Conservation (phyloP, 768 basidiomycete species). For the Boletus tylopilopsis region DNA sequence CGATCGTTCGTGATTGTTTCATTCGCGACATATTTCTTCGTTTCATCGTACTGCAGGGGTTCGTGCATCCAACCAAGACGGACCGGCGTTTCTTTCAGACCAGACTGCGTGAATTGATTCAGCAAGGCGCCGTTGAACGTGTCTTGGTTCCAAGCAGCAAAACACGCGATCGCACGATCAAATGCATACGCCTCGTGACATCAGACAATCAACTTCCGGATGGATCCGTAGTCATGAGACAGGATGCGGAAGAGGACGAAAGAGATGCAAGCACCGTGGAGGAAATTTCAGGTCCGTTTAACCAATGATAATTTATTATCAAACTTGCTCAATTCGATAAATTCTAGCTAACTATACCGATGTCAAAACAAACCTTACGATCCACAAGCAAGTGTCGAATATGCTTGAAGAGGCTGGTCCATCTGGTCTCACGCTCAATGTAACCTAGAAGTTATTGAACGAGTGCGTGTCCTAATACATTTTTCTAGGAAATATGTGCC, state of each 20-base stretch:
- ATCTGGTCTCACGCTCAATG: constrained; percentile 69
- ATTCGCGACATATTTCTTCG: neutral
- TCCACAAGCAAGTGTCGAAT: constrained; percentile 79
- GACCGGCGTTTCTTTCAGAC: constrained; percentile 82
- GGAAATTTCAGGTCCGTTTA: constrained; percentile 30
- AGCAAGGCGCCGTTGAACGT: constrained; percentile 71
- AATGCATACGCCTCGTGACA: constrained; percentile 63
- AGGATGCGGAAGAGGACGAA: constrained; percentile 41
- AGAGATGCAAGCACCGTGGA: constrained; percentile 30
- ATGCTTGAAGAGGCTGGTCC: constrained; percentile 65
- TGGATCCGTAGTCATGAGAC: constrained; percentile 34
- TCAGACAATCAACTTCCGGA: constrained; percentile 36
- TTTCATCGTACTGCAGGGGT: constrained; percentile 50
- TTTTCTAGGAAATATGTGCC: constrained; percentile 54
- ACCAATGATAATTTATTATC: neutral
- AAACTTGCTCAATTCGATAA: neutral
- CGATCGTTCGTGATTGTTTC: constrained; percentile 51
- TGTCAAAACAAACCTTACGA: constrained; percentile 57
- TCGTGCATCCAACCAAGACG: constrained; percentile 66
- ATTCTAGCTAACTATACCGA: constrained; percentile 35
- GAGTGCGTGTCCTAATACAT: constrained; percentile 3
- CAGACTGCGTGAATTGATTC: constrained; percentile 67
- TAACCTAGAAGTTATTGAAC: constrained; percentile 27
- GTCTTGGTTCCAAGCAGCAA: constrained; percentile 63
- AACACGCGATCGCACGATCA: constrained; percentile 44